Evolutionary conservation across 345 rosid species (phyloP), one percentile per base, ranked within the genome.

Genomic region (Dovyalis caffra): DNA sequence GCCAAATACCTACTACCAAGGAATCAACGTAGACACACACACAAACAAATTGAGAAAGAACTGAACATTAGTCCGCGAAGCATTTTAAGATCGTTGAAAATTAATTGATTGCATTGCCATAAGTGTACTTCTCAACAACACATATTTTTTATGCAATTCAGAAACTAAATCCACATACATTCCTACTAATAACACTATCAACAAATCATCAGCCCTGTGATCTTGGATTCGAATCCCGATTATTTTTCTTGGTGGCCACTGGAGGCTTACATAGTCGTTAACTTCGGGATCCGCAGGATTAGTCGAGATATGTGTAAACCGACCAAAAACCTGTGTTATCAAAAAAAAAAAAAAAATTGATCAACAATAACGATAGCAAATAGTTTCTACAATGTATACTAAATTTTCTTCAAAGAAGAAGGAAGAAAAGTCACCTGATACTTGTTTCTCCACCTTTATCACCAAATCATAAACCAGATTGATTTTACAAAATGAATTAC

Each of bases 371-470:
- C 7, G 18, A 26, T 12, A 21, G 31, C 3, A 43, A 31, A 43
- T 8, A 14, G 45, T 45, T 43, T 40, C 15, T 45, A 68, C 56
- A 20, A 49, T 49, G 23, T 20, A 49, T 18, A 6, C 23, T 49
- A 20, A 6, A 20, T 49, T 49, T 49, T 49, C 56, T 49, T 20
- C 56, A 49, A n/a, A n/a, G n/a, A 49, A 65, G 25, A 18, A 11
- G 68, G 37, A 35, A 32, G 43, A 63, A 23, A 18, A 47, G 15
- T 64, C 56, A 77, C 80, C 75, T 77, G 71, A 77, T 77, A 68
- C 71, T 77, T 56, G 80, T 77, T 62, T 77, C 71, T 9, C 80
- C 80, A 71, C 80, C 80, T 77, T 72, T 64, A 62, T 23, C 74
- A 76, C 23, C 26, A 67, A 60, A 40, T 47, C 64, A 68, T 8